Base-by-base conservation (phyloP, 2,329 filamentous ascomycete genomes). In the Arthroderma sp. region DNA sequence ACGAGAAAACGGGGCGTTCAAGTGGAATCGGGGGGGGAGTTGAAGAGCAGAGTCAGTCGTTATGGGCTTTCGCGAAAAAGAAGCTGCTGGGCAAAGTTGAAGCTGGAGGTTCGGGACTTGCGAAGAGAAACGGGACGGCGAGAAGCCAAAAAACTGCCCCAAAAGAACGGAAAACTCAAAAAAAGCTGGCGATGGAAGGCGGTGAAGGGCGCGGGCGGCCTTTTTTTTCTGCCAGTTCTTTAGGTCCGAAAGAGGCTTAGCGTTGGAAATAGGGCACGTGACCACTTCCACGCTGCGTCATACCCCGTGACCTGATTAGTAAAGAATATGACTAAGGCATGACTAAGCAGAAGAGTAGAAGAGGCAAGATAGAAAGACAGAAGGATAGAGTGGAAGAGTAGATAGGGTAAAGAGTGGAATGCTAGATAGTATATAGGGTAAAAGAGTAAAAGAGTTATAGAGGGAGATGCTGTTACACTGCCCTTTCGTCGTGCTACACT, bases 111-210 rank as follows among this genome's bases (percentile, higher is more conserved):
- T 4, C n/a, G n/a, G n/a, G n/a, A n/a, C n/a, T n/a, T n/a, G n/a
- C n/a, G n/a, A n/a, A n/a, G n/a, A n/a, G 15, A 41, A 13, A 41
- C 4, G 38, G 17, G 38, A 25, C 28, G 55, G 31, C 43, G 43
- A 19, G 44, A 55, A 55, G 44, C 54, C 44, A 23, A 47, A 55
- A 55, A 33, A 17, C n/a, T n/a, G n/a, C n/a, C n/a, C n/a, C n/a
- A n/a, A n/a, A n/a, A n/a, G n/a, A n/a, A n/a, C n/a, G 43, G 37
- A 55, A 55, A 55, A 55, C 54, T 55, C 38, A 47, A 55, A 55
- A 33, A 17, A 23, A 15, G 25, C 47, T 6, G 17, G 39, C 39
- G 25, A 44, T 11, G 43, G 21, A 37, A 39, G 47, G 55, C 55
- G 55, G 55, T 56, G 55, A 56, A n/a, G 38, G 19, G 43, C 47